Base-by-base conservation (phyloP, 2,329 filamentous ascomycete genomes). In the Xylaria sp. region DNA sequence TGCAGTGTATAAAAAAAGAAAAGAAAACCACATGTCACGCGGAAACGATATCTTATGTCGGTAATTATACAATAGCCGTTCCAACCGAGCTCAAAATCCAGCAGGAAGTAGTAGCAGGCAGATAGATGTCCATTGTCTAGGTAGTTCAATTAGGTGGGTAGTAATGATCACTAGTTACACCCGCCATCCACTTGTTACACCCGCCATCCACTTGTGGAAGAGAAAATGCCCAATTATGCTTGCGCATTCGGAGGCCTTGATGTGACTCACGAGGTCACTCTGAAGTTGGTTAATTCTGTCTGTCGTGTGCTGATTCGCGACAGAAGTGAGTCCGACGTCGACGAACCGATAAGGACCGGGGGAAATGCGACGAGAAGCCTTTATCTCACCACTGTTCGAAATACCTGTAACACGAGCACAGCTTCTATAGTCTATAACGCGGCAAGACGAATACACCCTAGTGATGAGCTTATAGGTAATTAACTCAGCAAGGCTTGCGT, bases 11-110 rank as follows among this genome's bases (percentile, higher is more conserved):
- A 31, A 31, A 31, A 13, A 39, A 39, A 39, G 36, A 39, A 39
- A 39, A 4, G 15, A 6, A 42, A 42, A 42, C 15, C 15, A n/a
- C 7, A 31, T 31, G 29, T 38, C 15, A 29, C 33, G 20, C 11
- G 2, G 7, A 11, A 31, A 33, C 10, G 27, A 45, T 20, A 33
- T 13, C 42, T 31, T 50, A 15, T 4, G 20, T 15, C 49, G 49
- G 55, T 42, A 64, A 61, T 63, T 59, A 11, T 39, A 31, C 6
- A 50, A 60, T 44, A 64, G 42, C 61, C 55, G 65, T 51, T 47
- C 31, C 55, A 60, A 38, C 27, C 60, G 51, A 44, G 29, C 38
- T 54, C 5, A n/a, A 36, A 55, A 17, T 9, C 20, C 25, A 10
- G 9, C 7, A 22, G 42, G 31, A 7, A 38, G 57, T 25, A 47